Percentiles rank a stretch among this genome's conserved stretches.
Conservation (phyloP, 2,329 filamentous ascomycete genomes). For the Huntiella decipiens region DNA sequence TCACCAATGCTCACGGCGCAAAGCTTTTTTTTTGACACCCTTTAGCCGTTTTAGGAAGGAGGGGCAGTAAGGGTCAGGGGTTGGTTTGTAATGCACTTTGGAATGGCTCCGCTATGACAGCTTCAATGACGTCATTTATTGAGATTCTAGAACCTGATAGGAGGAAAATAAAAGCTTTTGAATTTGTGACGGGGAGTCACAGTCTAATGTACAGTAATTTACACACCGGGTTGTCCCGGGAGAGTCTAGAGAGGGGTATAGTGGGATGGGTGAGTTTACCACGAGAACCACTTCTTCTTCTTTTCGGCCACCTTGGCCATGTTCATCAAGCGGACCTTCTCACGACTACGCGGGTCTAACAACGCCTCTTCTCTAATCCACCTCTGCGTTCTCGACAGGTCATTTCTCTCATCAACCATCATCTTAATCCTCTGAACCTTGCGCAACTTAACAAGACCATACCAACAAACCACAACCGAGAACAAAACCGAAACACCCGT, state of each 20-base stretch:
- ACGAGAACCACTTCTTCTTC: constrained; percentile 18
- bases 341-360: constrained; percentile 33
- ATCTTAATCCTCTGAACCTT: constrained; percentile 79
- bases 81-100: no score
- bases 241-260: not conserved
- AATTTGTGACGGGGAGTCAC: not conserved
- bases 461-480: constrained; percentile 60
- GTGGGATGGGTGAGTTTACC: not conserved
- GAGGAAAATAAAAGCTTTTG: no score
- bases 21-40: no score
- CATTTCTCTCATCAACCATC: constrained; percentile 32
- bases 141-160: no score
- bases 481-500: constrained; percentile 51
- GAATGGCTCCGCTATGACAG: no score
- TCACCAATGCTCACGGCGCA: no score
- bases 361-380: constrained; percentile 30
- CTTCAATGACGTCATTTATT: no score
- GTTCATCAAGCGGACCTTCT: constrained; percentile 33
- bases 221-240: constrained; percentile 1
- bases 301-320: constrained; percentile 24
- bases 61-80: no score
- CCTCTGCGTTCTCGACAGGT: constrained; percentile 21
- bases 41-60: no score
- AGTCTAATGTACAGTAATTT: constrained; percentile 9
- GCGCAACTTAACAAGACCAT: constrained; percentile 66